Evolutionary conservation across 306 rosid genomes (phyloP).

Genomic region (Inga leiocalycina): DNA sequence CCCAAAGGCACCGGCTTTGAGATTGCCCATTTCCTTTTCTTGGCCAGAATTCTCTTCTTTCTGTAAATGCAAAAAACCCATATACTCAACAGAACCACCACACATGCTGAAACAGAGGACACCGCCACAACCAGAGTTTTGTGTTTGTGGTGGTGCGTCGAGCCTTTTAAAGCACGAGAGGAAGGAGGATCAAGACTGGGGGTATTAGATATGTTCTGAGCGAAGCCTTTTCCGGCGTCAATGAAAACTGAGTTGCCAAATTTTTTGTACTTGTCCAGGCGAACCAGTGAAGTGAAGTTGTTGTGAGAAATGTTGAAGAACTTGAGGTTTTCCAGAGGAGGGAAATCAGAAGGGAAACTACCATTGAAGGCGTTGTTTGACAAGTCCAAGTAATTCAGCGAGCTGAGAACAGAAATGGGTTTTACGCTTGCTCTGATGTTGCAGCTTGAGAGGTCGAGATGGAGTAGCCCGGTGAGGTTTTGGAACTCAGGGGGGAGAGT

Average conservation of each 20-base stretch:
- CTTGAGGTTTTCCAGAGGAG: conserved; percentile 48
- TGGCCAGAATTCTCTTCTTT: conserved; percentile 46
- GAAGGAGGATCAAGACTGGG: conserved; percentile 17
- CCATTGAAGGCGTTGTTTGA: conserved; percentile 72
- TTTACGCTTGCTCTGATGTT: conserved; percentile 56
- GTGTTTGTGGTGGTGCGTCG: conserved; percentile 18
- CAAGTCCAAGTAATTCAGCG: conserved; percentile 61
- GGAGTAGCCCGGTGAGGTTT: conserved; percentile 47
- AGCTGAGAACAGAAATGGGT: conserved; percentile 55
- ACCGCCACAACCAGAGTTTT: conserved; percentile 31
- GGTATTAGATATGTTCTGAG: conserved; percentile 36
- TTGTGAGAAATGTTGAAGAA: conserved; percentile 75
- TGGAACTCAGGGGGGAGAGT: conserved; percentile 60
- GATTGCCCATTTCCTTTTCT: conserved; percentile 85
- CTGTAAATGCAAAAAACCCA: conserved; percentile 39
- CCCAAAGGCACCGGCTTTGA: conserved; percentile 67
- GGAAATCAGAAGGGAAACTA: conserved; percentile 82
- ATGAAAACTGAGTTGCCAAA: conserved; percentile 69
- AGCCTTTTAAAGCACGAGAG: conserved; percentile 9
- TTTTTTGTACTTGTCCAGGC: conserved; percentile 29
- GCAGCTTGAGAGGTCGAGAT: conserved; percentile 72
- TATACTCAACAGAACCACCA: conserved; percentile 31
- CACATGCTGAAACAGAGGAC: conserved; percentile 41
- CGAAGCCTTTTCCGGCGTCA: conserved; percentile 54
- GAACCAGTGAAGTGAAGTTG: conserved; percentile 46